Evolutionary conservation across 306 rosid species (phyloP).

Genomic region (Arachis hypogaea): DNA sequence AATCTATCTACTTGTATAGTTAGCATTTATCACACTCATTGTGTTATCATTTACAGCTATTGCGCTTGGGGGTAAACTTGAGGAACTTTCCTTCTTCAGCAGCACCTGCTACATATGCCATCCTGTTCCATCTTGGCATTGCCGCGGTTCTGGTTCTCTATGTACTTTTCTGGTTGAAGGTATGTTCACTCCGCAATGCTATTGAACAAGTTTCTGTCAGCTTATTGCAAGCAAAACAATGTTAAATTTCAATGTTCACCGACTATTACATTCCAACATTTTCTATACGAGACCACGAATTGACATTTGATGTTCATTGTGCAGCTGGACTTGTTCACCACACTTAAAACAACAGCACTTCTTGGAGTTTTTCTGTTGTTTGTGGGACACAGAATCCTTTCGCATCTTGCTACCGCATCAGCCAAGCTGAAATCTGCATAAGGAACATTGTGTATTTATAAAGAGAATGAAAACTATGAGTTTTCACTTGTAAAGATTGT

Average conservation of each 20-base stretch:
- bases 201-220: conserved; percentile 30
- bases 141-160: conserved; percentile 85
- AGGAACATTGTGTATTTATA: conserved; percentile 35
- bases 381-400: conserved; percentile 88
- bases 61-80: conserved; percentile 81
- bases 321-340: conserved; percentile 95
- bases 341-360: conserved; percentile 74
- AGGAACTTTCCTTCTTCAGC: conserved; percentile 82
- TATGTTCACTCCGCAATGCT: conserved; percentile 39
- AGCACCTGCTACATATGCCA: conserved; percentile 62
- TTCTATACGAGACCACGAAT: background rate
- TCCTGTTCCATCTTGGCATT: conserved; percentile 76
- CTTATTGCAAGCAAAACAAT: conserved; percentile 14
- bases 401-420: conserved; percentile 81
- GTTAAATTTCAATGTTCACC: conserved; percentile 10
- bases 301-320: conserved; percentile 35
- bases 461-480: conserved; percentile 31
- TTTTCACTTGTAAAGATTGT: conserved; percentile 34
- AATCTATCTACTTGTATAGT: conserved; percentile 10
- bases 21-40: conserved; percentile 26
- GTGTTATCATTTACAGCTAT: conserved; percentile 54
- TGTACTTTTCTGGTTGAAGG: conserved; percentile 95
- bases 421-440: conserved; percentile 87
- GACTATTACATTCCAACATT: background rate
- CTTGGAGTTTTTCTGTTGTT: conserved; percentile 75